phyloP scores from a whole-genome alignment of 768 basidiomycete genomes.

The Amanita rimosa region DNA sequence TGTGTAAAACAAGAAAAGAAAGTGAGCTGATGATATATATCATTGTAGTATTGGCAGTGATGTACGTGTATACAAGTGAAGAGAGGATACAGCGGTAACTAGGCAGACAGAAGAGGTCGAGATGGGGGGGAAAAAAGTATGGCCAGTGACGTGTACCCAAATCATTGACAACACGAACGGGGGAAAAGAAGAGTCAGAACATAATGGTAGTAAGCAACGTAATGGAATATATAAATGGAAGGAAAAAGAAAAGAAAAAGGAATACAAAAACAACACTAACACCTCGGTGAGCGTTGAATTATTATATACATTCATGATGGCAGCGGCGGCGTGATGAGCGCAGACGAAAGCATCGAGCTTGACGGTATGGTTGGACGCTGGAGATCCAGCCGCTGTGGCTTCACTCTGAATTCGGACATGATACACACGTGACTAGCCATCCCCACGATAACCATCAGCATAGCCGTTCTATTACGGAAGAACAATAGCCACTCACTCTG shows the following conservation, averaged over 20 bases:
- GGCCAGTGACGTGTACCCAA: slow-evolving; percentile 2
- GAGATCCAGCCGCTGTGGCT: slow-evolving; percentile 44
- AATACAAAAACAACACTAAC: slow-evolving; percentile 3
- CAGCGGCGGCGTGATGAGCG: background rate
- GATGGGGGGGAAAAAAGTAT: background rate
- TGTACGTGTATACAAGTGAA: slow-evolving; percentile 4
- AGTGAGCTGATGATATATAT: slow-evolving; percentile 1
- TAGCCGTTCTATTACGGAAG: slow-evolving; percentile 1
- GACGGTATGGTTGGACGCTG: slow-evolving; percentile 15
- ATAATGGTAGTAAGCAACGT: background rate
- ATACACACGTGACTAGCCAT: slow-evolving; percentile 57
- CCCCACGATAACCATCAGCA: slow-evolving; percentile 6
- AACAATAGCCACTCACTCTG: slow-evolving; percentile 58
- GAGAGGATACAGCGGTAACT: slow-evolving; percentile 3
- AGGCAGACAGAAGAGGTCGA: background rate
- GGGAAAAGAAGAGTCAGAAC: background rate
- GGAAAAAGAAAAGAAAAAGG: background rate
- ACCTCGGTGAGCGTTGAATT: background rate
- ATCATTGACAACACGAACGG: slow-evolving; percentile 5
- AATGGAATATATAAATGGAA: background rate
- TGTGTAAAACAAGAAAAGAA: background rate
- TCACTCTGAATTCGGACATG: slow-evolving; percentile 67
- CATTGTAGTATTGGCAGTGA: slow-evolving; percentile 4
- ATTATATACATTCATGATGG: slow-evolving; percentile 5
- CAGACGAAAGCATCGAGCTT: background rate